Percentiles rank a stretch among this genome's conserved stretches.
Conservation (phyloP, 371 early-diverging fungal species). For the Capillidium heterosporum region DNA sequence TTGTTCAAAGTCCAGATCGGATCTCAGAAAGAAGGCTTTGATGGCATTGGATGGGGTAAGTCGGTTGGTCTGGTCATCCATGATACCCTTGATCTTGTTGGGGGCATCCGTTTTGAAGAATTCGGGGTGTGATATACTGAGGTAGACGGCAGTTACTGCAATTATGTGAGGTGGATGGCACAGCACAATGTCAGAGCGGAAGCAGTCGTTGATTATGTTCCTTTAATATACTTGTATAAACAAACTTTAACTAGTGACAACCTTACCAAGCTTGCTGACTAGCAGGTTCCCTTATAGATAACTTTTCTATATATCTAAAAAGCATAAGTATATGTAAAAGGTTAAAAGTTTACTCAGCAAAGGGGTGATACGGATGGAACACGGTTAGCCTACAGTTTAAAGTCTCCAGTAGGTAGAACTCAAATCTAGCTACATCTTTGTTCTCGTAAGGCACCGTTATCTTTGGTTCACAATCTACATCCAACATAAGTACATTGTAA, state of each 20-base stretch:
- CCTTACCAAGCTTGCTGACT: conserved; percentile 51
- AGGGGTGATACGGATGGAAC: conserved; percentile 70
- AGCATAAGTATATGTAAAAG: background rate
- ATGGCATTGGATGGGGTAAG: too few species aligned
- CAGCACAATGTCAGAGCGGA: conserved; percentile 51
- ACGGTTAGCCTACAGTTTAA: conserved; percentile 69
- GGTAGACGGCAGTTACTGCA: conserved; percentile 60
- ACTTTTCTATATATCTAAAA: conserved; percentile 12
- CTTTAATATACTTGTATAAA: conserved; percentile 12
- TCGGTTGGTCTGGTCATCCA: too few species aligned
- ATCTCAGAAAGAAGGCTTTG: too few species aligned
- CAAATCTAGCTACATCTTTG: conserved; percentile 68
- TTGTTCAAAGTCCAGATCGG: too few species aligned
- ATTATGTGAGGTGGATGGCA: conserved; percentile 79
- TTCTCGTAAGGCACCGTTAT: conserved; percentile 49
- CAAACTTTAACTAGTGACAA: background rate
- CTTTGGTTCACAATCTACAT: conserved; percentile 9
- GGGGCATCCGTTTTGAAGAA: conserved; percentile 6
- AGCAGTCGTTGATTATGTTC: conserved; percentile 71
- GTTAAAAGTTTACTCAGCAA: conserved; percentile 24
- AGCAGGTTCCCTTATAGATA: conserved; percentile 18
- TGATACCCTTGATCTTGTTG: too few species aligned
- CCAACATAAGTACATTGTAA: conserved; percentile 4
- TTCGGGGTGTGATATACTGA: conserved; percentile 41
- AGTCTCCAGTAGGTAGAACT: conserved; percentile 76